Percentiles rank a stretch among this genome's conserved stretches.
Conservation (phyloP, 2,329 filamentous ascomycete genomes). For the Cladosporium sp. region DNA sequence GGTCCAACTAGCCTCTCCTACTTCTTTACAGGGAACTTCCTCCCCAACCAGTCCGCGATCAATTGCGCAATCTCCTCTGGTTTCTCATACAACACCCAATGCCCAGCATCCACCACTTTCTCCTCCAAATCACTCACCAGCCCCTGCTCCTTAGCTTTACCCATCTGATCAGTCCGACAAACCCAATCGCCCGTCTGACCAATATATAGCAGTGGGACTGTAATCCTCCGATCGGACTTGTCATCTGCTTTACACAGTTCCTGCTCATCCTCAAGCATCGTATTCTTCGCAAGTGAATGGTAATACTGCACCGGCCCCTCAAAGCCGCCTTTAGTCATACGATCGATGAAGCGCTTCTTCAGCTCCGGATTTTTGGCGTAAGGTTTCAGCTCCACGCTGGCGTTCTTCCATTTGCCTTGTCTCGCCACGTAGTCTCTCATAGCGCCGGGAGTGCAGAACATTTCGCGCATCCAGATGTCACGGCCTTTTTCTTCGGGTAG, state of each 20-base stretch:
- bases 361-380: slow-evolving; percentile 32
- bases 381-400: slow-evolving; percentile 25
- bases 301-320: slow-evolving; percentile 38
- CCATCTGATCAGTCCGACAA: slow-evolving; percentile 30
- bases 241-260: slow-evolving; percentile 22
- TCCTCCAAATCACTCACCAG: slow-evolving; percentile 32
- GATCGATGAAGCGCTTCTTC: slow-evolving; percentile 32
- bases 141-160: slow-evolving; percentile 21
- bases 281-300: slow-evolving; percentile 26
- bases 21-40: slow-evolving; percentile 12
- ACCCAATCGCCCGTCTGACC: slow-evolving; percentile 33
- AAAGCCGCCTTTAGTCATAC: slow-evolving; percentile 33
- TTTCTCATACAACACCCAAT: slow-evolving; percentile 36
- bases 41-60: slow-evolving; percentile 16
- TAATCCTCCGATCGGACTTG: slow-evolving; percentile 29
- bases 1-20: background rate
- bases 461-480: slow-evolving; percentile 32
- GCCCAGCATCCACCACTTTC: slow-evolving; percentile 31
- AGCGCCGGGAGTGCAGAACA: slow-evolving; percentile 35
- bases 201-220: slow-evolving; percentile 37
- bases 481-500: slow-evolving; percentile 21
- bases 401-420: slow-evolving; percentile 20
- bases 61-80: slow-evolving; percentile 27
- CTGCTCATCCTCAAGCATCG: slow-evolving; percentile 26
- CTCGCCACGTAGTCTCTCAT: slow-evolving; percentile 28